Base-by-base conservation (phyloP, 2,329 filamentous ascomycete genomes). In the Madurella mycetomatis region DNA sequence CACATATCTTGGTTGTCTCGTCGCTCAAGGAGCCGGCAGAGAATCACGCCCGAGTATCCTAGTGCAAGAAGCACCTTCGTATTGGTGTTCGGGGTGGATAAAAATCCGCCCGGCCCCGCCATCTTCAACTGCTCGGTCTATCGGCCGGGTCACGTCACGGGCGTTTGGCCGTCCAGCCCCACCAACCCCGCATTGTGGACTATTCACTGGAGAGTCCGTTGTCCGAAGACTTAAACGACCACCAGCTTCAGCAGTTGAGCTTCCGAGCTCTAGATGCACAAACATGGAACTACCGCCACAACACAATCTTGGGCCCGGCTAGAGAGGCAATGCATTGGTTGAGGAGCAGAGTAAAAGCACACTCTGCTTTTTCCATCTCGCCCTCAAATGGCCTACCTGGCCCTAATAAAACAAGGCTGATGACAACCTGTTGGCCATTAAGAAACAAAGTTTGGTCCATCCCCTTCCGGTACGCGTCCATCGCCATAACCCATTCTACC, bases 401-500 rank as follows among this genome's bases (percentile, higher is more conserved):
- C 41, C 47, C 42, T 31, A 25, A 40, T 34, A 49, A 17, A 31
- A 37, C 19, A 47, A 13, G 1, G 50, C 42, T 37, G 30, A 25
- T 25, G 43, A 30, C 43, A 47, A 18, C 42, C 37, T 40, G 34
- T 41, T 49, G 25, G 42, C 15, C 19, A 42, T 18, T 5, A 37
- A 25, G 44, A 17, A 41, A 19, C 31, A 39, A 39, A 37, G 18
- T n/a, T 17, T 8, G 12, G 15, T 13, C 31, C 2, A 30, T 25
- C 39, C 51, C 49, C 42, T 43, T 41, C 50, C 41, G 48, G 34
- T 40, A 31, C 39, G 34, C 18, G 18, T 57, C 49, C 47, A 52
- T 49, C 13, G 39, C 49, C 46, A 42, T 49, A 43, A 55, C 45
- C 59, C 56, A 34, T 52, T 53, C 51, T 55, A 42, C 47, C 53